Evolutionary conservation across 208 protist genomes (phyloP).

Genomic region (Herpetomonas samuelpessoai): DNA sequence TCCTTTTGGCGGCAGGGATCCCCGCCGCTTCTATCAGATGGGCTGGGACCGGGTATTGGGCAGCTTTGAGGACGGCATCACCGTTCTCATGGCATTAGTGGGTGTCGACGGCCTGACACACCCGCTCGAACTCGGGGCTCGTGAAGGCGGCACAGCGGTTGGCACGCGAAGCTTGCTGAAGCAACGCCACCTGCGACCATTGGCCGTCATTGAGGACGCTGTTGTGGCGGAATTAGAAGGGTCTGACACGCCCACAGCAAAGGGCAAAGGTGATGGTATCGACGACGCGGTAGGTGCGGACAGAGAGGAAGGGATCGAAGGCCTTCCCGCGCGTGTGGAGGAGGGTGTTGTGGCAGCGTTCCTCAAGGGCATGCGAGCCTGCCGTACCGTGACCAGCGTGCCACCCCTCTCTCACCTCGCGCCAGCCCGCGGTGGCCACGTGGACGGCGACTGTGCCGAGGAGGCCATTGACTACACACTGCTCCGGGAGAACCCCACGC

Average conservation of each 20-base stretch:
- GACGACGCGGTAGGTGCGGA: background rate
- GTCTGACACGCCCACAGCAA: background rate
- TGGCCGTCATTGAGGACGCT: constrained; percentile 2
- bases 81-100: constrained; percentile 53
- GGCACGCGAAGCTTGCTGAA: constrained; percentile 1
- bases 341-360: constrained; percentile 36
- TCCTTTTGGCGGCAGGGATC: constrained; percentile 66
- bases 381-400: constrained; percentile 38
- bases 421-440: background rate
- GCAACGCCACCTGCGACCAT: constrained; percentile 5
- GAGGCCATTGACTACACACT: constrained; percentile 74
- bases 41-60: constrained; percentile 67
- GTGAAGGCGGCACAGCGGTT: background rate
- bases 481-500: constrained; percentile 32
- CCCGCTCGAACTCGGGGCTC: background rate
- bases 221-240: background rate
- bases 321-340: constrained; percentile 13
- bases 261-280: background rate
- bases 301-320: background rate
- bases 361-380: constrained; percentile 41
- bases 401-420: constrained; percentile 41
- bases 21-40: constrained; percentile 34
- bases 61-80: constrained; percentile 52
- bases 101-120: constrained; percentile 30
- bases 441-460: constrained; percentile 11